Percentiles rank a stretch among this genome's conserved stretches.
Evolutionary conservation across 768 basidiomycete species (phyloP).

Genomic region (Boletus reticulatus): DNA sequence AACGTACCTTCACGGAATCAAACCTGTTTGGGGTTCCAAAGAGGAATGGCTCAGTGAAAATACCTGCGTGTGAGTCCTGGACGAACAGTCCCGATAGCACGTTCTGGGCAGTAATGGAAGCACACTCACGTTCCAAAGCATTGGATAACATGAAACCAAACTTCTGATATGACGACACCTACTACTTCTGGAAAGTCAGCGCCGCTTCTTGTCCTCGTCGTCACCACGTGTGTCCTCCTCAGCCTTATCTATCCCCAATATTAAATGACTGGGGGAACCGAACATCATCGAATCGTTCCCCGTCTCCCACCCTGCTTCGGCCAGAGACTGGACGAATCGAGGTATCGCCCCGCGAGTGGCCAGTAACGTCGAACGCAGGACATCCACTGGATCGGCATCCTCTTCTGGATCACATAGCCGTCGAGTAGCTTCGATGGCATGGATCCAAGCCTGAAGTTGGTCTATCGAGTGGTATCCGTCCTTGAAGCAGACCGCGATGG

Average conservation of each 20-base stretch:
- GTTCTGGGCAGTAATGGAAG: too few species aligned
- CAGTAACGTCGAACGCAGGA: slow-evolving; percentile 12
- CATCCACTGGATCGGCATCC: not conserved
- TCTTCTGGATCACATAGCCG: not conserved
- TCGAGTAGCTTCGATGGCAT: slow-evolving; percentile 21
- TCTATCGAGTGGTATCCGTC: slow-evolving; percentile 46
- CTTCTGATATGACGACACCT: not conserved
- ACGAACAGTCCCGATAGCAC: too few species aligned
- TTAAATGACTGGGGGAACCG: slow-evolving; percentile 23
- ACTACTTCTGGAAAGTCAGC: slow-evolving; percentile 9
- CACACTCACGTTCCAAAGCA: too few species aligned
- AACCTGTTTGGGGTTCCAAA: not conserved
- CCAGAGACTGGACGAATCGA: slow-evolving; percentile 18
- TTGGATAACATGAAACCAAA: not conserved
- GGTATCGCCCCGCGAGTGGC: slow-evolving; percentile 12
- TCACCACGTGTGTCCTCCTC: not conserved
- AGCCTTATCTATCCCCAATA: slow-evolving; percentile 14
- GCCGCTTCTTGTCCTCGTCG: slow-evolving; percentile 16
- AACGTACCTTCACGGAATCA: too few species aligned
- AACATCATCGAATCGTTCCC: slow-evolving; percentile 31
- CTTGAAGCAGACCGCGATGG: slow-evolving; percentile 49
- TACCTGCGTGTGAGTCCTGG: not conserved
- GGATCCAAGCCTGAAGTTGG: slow-evolving; percentile 56
- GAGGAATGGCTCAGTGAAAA: not conserved
- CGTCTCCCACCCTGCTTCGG: slow-evolving; percentile 39